Evolutionary conservation across 139 green algal species (phyloP).

Genomic region (Ettlia oleoabundans): DNA sequence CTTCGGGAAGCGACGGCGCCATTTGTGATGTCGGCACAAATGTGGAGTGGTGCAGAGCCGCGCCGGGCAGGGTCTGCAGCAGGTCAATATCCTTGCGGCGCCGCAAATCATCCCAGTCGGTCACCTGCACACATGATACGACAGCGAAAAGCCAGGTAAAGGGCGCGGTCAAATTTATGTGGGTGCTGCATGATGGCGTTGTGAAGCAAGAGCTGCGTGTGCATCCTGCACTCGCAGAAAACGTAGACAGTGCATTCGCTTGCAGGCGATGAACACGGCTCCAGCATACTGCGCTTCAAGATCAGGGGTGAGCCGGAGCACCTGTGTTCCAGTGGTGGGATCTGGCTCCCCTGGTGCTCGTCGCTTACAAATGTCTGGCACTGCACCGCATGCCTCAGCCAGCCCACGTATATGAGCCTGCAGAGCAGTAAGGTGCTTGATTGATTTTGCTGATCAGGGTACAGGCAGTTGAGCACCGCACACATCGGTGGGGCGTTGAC

Average conservation of each 20-base stretch:
- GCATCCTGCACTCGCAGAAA: not conserved
- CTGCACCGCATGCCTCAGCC: constrained; percentile 3
- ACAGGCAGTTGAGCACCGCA: too few species aligned
- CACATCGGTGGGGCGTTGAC: too few species aligned
- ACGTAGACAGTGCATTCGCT: not conserved
- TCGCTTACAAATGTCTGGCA: constrained; percentile 41
- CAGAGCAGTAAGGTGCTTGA: not conserved
- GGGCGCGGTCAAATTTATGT: too few species aligned
- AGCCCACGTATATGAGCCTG: constrained; percentile 27
- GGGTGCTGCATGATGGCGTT: too few species aligned
- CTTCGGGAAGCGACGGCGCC: not conserved
- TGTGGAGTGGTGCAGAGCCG: constrained; percentile 15
- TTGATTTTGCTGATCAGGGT: not conserved
- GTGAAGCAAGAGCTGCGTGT: not conserved
- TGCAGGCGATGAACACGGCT: too few species aligned
- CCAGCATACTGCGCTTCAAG: too few species aligned
- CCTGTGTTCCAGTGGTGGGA: not conserved
- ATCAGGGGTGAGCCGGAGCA: not conserved
- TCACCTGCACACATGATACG: constrained; percentile 21
- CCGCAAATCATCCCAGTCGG: constrained; percentile 36
- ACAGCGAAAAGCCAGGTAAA: too few species aligned
- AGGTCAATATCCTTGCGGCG: constrained; percentile 17
- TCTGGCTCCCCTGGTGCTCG: constrained; percentile 21
- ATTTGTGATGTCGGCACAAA: constrained; percentile 35
- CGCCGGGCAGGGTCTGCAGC: constrained; percentile 5